Base-by-base conservation (phyloP, 1,139 yeast species). In the Geotrichum histeridarum region DNA sequence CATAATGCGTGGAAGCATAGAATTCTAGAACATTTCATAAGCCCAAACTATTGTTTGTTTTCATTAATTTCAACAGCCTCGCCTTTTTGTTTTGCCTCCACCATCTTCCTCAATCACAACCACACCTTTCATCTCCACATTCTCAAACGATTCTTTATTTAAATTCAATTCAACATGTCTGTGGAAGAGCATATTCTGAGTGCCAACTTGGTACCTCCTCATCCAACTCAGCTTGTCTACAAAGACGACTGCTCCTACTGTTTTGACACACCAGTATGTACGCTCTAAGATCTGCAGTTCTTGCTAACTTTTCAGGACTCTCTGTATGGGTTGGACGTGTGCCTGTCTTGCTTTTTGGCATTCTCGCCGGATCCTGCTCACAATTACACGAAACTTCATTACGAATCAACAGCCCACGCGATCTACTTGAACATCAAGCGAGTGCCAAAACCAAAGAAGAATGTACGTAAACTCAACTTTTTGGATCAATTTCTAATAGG, bases 211-310 rank as follows among this genome's bases (percentile, higher is more conserved):
- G 39, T 33, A 17, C 66, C 67, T 8, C 67, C 67, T 6, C 50
- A 48, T 15, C 14, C 59, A 1, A 36, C 53, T 36, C 60, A 63
- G 71, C 57, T 67, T 71, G 80, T 89, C 17, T 84, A 80, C 68
- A 88, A 87, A 65, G 96, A 88, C 69, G 95, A 88, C 59, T 88
- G 96, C 63, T 83, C 84, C 76, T 87, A 78, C 72, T 82, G 86
- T 51, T 89, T 86, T 65, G 91, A 83, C 59, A 83, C 87, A 0
- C 80, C 90, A 8, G 71, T 65, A 60, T 37, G 69, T 37, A 33
- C 5, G 30, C 15, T 3, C 45, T 54, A 27, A 17, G 18, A 15
- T 39, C 44, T 41, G 5, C n/a, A n/a, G 32, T 9, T 17, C 8
- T 8, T 33, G 15, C 53, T 47, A 51, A 47, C 48, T 18, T 15